phyloP scores from a whole-genome alignment of 1,139 yeast species.

The Magnusiomyces suaveolens region DNA sequence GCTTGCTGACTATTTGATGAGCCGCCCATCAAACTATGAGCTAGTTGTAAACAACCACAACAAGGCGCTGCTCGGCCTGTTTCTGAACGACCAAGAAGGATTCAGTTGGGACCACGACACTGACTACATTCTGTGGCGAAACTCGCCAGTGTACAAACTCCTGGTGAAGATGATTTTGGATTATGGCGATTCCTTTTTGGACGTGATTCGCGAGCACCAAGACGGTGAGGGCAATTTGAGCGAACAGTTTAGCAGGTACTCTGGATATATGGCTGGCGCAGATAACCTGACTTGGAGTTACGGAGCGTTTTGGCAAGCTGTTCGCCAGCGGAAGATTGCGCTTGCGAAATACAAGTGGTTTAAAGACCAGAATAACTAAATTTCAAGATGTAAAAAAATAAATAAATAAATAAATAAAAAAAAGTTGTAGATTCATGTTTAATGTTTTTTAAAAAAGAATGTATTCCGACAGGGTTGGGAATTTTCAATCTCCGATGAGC shows the following conservation, averaged over 20 bases:
- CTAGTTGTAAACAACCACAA: slow-evolving; percentile 26
- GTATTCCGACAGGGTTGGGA: too few species aligned
- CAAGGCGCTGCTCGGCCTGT: slow-evolving; percentile 22
- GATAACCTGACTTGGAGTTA: slow-evolving; percentile 84
- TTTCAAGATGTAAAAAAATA: too few species aligned
- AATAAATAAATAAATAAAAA: too few species aligned
- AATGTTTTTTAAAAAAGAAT: too few species aligned
- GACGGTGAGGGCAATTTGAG: slow-evolving; percentile 69
- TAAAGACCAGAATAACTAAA: not conserved
- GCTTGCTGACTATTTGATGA: slow-evolving; percentile 31
- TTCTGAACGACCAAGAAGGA: slow-evolving; percentile 17
- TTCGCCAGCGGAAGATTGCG: slow-evolving; percentile 33
- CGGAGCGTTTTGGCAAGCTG: slow-evolving; percentile 65
- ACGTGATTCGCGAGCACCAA: slow-evolving; percentile 61
- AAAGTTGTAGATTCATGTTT: too few species aligned
- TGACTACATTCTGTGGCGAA: slow-evolving; percentile 8
- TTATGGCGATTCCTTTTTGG: slow-evolving; percentile 70
- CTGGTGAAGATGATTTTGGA: slow-evolving; percentile 20
- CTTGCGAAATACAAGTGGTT: slow-evolving; percentile 4
- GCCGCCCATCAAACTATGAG: slow-evolving; percentile 28
- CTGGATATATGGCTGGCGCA: slow-evolving; percentile 87
- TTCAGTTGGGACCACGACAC: slow-evolving; percentile 11
- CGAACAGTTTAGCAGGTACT: slow-evolving; percentile 76
- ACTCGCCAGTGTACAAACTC: slow-evolving; percentile 15
- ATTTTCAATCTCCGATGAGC: not conserved